Conservation (phyloP, 306 rosid genomes). For the Inga leiocalycina region DNA sequence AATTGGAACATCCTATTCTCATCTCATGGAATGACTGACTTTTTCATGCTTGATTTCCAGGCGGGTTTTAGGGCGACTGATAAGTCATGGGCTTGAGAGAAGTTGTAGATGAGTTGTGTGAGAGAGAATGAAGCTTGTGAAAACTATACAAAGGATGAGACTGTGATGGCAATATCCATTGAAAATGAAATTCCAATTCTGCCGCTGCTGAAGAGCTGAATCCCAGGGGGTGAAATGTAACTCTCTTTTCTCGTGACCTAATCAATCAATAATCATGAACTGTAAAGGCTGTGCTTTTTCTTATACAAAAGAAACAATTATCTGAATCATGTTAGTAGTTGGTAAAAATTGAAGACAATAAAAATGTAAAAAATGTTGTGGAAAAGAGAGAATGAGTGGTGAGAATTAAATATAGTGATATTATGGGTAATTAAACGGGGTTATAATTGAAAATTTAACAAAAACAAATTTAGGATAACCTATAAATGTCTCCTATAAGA, state of each 20-base stretch:
- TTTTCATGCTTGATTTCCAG: constrained; percentile 34
- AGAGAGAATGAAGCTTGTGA: constrained; percentile 14
- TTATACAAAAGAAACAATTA: neutral
- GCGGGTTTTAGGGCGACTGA: constrained; percentile 30
- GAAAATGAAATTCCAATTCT: constrained; percentile 26
- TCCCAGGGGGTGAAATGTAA: neutral
- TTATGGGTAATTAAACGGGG: too few relatives aligned
- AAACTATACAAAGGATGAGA: constrained; percentile 1
- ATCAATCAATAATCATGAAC: neutral
- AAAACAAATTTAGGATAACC: too few relatives aligned
- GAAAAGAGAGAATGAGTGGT: too few relatives aligned
- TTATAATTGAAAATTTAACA: too few relatives aligned
- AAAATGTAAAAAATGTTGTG: too few relatives aligned
- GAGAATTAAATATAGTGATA: too few relatives aligned
- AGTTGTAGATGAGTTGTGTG: constrained; percentile 8
- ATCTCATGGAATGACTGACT: constrained; percentile 12
- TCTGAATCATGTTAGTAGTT: too few relatives aligned
- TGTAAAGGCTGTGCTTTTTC: neutral
- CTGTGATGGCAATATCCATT: neutral
- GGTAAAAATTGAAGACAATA: too few relatives aligned
- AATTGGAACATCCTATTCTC: neutral
- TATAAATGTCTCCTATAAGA: too few relatives aligned
- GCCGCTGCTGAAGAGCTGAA: neutral
- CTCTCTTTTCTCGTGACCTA: neutral
- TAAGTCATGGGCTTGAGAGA: constrained; percentile 26